Base-by-base conservation (phyloP, 805 yeast genomes). In the Hyphopichia homilentoma region DNA sequence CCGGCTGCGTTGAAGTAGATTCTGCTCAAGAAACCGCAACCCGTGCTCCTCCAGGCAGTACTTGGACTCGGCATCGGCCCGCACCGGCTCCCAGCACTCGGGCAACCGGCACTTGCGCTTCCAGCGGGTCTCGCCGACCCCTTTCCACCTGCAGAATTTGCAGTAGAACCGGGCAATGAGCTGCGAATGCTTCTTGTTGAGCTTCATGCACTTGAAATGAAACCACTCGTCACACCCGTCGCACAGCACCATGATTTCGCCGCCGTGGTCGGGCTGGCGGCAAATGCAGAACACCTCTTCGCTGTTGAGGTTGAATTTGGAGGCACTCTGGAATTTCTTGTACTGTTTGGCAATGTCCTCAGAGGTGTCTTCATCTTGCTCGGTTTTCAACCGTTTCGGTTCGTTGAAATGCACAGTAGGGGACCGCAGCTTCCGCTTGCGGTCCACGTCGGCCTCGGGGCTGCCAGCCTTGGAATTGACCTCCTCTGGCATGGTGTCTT, bases 171-270 rank as follows among this genome's bases (percentile, higher is more conserved):
- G 71, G 29, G 73, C 67, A 7, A 87, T 79, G 31, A 87, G 61
- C 24, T 70, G 65, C 36, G 74, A 68, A 47, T 70, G 72, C 33
- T 64, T 57, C 6, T 52, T 53, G 32, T 78, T 68, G 22, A 87
- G 51, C 32, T 69, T 70, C 70, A 88, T 75, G 52, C 97, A 89
- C 28, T 61, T 63, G 56, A 88, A 85, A 57, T 89, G 97, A 51
- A 72, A 89, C 97, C 97, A 89, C 37, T 86, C 96, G 48, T 87
- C 96, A 58, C 97, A 89, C 5, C 86, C 89, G 52, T 88, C 96
- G 53, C 97, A 88, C 0, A 84, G 86, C n/a, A 89, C 83, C 97
- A 89, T 89, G 52, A 88, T 61, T 36, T 77, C 80, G 2, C 69
- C 70, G 2, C 89, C 93, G 38, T 72, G 68, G 47, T 89, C 96